A percentile compares a stretch with the other conserved stretches of the same genome.
phyloP scores from a whole-genome alignment of 2,329 filamentous ascomycete genomes.

The Diaporthe helianthi region DNA sequence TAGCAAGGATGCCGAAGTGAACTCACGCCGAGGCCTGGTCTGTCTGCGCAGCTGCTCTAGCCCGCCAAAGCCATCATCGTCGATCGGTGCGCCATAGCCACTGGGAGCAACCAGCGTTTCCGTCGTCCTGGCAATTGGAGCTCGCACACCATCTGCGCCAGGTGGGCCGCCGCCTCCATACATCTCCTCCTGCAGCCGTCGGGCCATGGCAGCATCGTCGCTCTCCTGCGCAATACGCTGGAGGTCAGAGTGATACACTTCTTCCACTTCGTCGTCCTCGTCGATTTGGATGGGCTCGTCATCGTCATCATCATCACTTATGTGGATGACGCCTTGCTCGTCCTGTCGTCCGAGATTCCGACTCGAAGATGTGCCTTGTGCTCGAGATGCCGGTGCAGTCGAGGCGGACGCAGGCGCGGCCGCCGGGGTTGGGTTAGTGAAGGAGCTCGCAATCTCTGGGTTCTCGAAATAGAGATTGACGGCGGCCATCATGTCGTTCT shows the following conservation, averaged over 20 bases:
- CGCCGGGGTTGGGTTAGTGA: constrained; percentile 43
- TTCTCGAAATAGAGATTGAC: constrained; percentile 91
- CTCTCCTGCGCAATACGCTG: constrained; percentile 68
- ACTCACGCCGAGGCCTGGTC: constrained; percentile 43
- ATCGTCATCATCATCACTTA: constrained; percentile 79
- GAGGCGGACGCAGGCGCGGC: constrained; percentile 43
- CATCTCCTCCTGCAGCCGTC: constrained; percentile 89
- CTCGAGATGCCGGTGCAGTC: constrained; percentile 24
- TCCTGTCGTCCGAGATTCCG: constrained; percentile 55
- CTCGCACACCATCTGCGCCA: constrained; percentile 71
- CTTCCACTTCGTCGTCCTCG: constrained; percentile 49
- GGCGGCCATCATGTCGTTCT: constrained; percentile 83
- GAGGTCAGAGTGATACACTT: constrained; percentile 49
- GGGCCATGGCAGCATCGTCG: constrained; percentile 92
- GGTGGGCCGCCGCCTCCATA: constrained; percentile 64
- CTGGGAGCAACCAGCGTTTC: constrained; percentile 86
- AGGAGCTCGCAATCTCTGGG: constrained; percentile 69
- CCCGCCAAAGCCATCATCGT: constrained; percentile 65
- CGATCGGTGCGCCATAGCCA: constrained; percentile 57
- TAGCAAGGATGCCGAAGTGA: constrained; percentile 8
- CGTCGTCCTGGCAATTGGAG: constrained; percentile 88
- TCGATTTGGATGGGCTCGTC: constrained; percentile 41
- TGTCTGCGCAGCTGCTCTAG: constrained; percentile 68
- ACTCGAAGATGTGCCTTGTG: constrained; percentile 40
- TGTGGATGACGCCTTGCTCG: constrained; percentile 69